Percentiles rank a stretch among this genome's conserved stretches.
These are phyloP conservation scores for Pestalotiopsis fici DNA, from an alignment of 2,329 filamentous ascomycete genomes.

Conservation along the genomic window DNA sequence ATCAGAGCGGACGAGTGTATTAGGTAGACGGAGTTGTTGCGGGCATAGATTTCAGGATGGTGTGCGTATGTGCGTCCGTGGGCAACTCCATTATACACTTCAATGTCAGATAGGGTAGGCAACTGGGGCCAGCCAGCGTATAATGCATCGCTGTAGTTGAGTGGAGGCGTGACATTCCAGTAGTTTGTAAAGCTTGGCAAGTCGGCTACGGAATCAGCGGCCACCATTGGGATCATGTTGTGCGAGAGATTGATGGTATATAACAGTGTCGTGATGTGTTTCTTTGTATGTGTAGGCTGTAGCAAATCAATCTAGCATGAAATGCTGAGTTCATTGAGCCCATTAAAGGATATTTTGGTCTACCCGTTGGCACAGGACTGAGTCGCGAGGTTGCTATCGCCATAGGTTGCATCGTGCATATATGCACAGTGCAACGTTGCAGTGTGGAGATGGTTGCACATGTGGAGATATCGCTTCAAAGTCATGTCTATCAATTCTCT, in stretches of 20 bases:
- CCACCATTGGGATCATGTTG: not conserved
- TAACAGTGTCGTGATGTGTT: not conserved
- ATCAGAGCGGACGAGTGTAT: constrained; percentile 22
- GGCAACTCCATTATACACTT: constrained; percentile 21
- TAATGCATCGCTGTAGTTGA: constrained; percentile 23
- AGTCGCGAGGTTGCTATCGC: not conserved
- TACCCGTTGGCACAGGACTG: not conserved
- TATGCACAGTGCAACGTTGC: not conserved
- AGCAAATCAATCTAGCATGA: not conserved
- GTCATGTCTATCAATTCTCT: not conserved
- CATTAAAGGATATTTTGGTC: not conserved
- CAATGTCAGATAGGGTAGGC: constrained; percentile 15
- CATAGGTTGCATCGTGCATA: not conserved
- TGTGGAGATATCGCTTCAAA: not conserved
- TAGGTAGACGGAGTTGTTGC: constrained; percentile 17
- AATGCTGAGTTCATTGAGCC: not conserved
- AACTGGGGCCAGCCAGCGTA: constrained; percentile 26
- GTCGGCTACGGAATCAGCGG: not conserved
- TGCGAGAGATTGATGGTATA: not conserved
- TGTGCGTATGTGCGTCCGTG: constrained; percentile 24
- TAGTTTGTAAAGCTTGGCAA: not conserved
- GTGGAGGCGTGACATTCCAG: constrained; percentile 19
- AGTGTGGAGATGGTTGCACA: not conserved
- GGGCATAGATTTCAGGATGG: constrained; percentile 22
- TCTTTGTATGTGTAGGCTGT: not conserved